Evolutionary conservation across 176 grass and related monocot genomes (phyloP).

Genomic region (Pharus latifolius): DNA sequence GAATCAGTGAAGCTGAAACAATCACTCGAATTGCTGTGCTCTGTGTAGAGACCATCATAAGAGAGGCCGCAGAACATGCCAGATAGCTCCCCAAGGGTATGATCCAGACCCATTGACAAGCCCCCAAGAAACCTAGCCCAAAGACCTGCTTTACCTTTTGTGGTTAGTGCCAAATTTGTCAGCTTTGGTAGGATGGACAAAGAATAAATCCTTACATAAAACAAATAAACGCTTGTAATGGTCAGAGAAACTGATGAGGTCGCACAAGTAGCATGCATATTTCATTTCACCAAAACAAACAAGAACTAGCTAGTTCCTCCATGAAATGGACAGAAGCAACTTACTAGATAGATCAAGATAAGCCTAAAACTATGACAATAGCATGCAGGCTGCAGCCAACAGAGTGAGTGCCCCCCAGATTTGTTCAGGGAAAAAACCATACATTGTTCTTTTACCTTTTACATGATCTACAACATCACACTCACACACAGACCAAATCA

Average conservation of each 20-base stretch:
- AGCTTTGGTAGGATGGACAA: background rate
- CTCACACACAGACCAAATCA: no score
- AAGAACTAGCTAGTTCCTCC: background rate
- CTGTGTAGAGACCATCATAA: conserved; percentile 29
- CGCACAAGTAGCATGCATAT: background rate
- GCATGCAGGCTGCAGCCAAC: no score
- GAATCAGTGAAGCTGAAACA: conserved; percentile 33
- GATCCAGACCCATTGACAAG: conserved; percentile 40
- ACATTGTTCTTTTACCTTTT: no score
- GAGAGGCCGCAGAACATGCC: conserved; percentile 42
- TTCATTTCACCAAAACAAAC: background rate
- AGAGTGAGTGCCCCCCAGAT: no score
- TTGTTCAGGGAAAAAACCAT: no score
- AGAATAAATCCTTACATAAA: background rate
- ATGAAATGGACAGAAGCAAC: background rate
- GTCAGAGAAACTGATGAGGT: background rate
- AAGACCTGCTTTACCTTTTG: conserved; percentile 8
- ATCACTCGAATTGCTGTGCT: conserved; percentile 12
- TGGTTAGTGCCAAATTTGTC: conserved; percentile 7
- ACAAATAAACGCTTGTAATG: background rate
- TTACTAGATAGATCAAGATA: background rate
- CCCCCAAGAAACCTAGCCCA: background rate
- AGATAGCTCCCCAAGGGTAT: conserved; percentile 32
- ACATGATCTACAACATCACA: background rate
- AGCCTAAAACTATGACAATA: background rate